Base-by-base conservation (phyloP, 208 protist species). In the Novymonas esmeraldas region DNA sequence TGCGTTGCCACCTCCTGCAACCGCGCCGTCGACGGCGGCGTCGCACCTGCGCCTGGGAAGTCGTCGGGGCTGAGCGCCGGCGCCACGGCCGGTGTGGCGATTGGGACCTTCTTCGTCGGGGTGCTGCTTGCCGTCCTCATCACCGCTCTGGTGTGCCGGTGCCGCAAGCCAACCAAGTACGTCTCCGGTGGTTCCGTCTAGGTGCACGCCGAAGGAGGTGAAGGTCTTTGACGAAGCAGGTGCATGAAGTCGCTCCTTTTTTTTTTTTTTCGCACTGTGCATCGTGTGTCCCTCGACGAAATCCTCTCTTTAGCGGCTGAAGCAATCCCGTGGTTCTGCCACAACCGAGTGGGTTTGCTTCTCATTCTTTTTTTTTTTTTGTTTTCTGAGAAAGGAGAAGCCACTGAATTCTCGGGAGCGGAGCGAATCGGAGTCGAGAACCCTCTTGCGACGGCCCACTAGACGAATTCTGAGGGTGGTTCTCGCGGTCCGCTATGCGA, bases 1-100 rank as follows among this genome's bases (percentile, higher is more conserved):
- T 72, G 72, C 50, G 41, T 48, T 29, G 22, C 48, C 26, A n/a
- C 38, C 29, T 49, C 58, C 14, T 73, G 67, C 58, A 4, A 41
- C 55, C 4, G 29, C 6, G 33, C 22, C 42, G 55, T 59, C 14
- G 28, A 41, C 48, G 33, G 33, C 36, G n/a, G n/a, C n/a, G n/a
- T n/a, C n/a, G n/a, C n/a, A n/a, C n/a, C n/a, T n/a, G 24, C 45
- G 57, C n/a, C 14, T 54, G 4, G 9, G 4, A 38, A 44, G 20
- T 2, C 52, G 33, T 18, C 33, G 20, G 52, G 20, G 10, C 1
- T 63, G 55, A 64, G 56, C 41, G 31, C 22, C 33, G 65, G 45
- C 11, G 33, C 38, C 29, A 31, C 45, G n/a, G 65, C 26, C 10
- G 65, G 46, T 14, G 41, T 56, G 24, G 46, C 48, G 38, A 59